Base-by-base conservation (phyloP, 2,329 filamentous ascomycete species). In the Aspergillus ruber region DNA sequence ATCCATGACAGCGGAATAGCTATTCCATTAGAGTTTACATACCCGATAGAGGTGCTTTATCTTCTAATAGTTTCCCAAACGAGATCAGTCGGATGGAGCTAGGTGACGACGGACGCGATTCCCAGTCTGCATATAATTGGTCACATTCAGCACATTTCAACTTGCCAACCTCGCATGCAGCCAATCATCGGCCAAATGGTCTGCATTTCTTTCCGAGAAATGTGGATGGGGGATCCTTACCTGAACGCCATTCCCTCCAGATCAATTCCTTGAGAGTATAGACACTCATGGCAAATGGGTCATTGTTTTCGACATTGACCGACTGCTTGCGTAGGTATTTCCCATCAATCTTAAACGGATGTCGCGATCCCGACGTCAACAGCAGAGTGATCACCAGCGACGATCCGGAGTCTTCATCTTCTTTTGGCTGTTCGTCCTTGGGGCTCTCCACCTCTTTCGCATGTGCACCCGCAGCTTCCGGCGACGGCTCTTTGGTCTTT, bases 201-300 rank as follows among this genome's bases (percentile, higher is more conserved):
- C 50, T 29, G 25, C 25, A 21, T 43, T 44, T 38, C 29, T 10
- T 40, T 42, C 21, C 40, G 18, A 39, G 17, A 15, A 15, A 33
- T 29, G 25, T 29, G 25, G 25, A 29, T 29, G 25, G 25, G 25
- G 25, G 10, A 40, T 43, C 42, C 60, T 54, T 72, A 80, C 78
- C 88, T 59, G 84, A 84, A 57, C 89, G 79, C 91, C 91, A 97
- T 67, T 96, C 90, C 59, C 88, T 80, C 74, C 93, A 80, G 64
- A 97, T 95, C 62, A 96, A 74, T 72, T 96, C 90, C 70, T 96
- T 96, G 55, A 97, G 74, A 3, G 88, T 95, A 66, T 96, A 95
- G 44, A 95, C 85, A 56, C 88, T 95, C 70, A 97, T 89, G 63
- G 85, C 87, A 64, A 89, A 90, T 1, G 90, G 90, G 63, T 96